A percentile compares a stretch with the other conserved stretches of the same genome.
phyloP scores from a whole-genome alignment of 2,329 filamentous ascomycete species.

The Myrmaecium sp. region DNA sequence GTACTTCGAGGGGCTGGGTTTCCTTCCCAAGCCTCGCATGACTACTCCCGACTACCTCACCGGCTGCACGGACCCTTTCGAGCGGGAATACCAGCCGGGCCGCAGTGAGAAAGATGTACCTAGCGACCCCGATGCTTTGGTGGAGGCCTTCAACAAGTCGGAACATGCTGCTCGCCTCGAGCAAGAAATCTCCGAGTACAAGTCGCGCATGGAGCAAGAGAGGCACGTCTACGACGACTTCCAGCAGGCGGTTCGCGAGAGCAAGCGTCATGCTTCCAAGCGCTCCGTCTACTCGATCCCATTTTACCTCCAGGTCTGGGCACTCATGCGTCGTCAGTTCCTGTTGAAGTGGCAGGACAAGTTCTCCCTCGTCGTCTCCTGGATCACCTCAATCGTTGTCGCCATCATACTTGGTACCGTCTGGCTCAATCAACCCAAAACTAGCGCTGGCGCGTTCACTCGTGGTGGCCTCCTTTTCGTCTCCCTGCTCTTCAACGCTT shows the following conservation, averaged over 20 bases:
- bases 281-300: constrained; percentile 70
- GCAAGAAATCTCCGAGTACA: constrained; percentile 53
- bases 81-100: constrained; percentile 58
- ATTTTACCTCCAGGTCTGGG: constrained; percentile 70
- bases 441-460: constrained; percentile 54
- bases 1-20: constrained; percentile 67
- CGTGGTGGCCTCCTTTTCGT: constrained; percentile 71
- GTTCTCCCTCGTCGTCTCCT: constrained; percentile 57
- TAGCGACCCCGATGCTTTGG: constrained; percentile 48
- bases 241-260: constrained; percentile 54
- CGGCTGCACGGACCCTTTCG: constrained; percentile 69
- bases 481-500: constrained; percentile 69
- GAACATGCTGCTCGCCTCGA: constrained; percentile 38
- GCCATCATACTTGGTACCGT: constrained; percentile 67
- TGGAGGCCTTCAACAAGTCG: constrained; percentile 53
- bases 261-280: constrained; percentile 57
- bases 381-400: constrained; percentile 53
- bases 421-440: constrained; percentile 51
- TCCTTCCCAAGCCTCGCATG: constrained; percentile 55
- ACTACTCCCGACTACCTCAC: constrained; percentile 72
- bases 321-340: constrained; percentile 69
- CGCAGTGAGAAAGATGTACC: constrained; percentile 50
- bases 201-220: constrained; percentile 44
- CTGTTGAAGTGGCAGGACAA: constrained; percentile 75
- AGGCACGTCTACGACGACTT: constrained; percentile 60